These are phyloP conservation scores for Eurotiales sp. DNA, from an alignment of 2,329 filamentous ascomycete genomes.

Conservation along the genomic window DNA sequence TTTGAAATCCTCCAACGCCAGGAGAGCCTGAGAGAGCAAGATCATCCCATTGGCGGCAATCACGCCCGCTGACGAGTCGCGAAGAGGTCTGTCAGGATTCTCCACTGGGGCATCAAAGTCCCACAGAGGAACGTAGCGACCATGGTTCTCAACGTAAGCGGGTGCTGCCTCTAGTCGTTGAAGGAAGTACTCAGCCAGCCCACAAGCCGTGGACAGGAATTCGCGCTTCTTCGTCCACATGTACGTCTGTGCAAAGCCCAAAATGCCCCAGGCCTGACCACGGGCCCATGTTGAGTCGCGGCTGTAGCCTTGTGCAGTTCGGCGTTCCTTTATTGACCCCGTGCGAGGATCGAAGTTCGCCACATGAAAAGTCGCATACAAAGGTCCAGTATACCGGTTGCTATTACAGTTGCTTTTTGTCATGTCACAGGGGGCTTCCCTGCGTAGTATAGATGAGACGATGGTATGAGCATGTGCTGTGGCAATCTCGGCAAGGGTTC, in stretches of 20 bases:
- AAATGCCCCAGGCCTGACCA: constrained; percentile 24
- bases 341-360: constrained; percentile 20
- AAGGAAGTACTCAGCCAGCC: constrained; percentile 38
- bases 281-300: constrained; percentile 22
- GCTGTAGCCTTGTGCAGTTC: constrained; percentile 22
- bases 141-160: constrained; percentile 8
- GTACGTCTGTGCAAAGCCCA: constrained; percentile 39
- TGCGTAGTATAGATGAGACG: constrained; percentile 31
- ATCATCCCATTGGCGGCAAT: constrained; percentile 42
- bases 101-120: constrained; percentile 38
- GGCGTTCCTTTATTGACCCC: constrained; percentile 17
- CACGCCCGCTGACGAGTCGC: constrained; percentile 40
- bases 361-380: constrained; percentile 21
- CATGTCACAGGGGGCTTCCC: constrained; percentile 16
- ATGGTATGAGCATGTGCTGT: constrained; percentile 37
- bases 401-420: background rate
- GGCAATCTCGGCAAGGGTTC: constrained; percentile 31
- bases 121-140: constrained; percentile 30
- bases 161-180: constrained; percentile 29
- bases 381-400: constrained; percentile 8
- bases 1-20: background rate
- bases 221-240: constrained; percentile 28
- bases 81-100: constrained; percentile 20
- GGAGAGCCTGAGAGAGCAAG: constrained; percentile 31
- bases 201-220: constrained; percentile 33